Conservation (phyloP, 805 yeast genomes). For the Candida arabinofermentans region DNA sequence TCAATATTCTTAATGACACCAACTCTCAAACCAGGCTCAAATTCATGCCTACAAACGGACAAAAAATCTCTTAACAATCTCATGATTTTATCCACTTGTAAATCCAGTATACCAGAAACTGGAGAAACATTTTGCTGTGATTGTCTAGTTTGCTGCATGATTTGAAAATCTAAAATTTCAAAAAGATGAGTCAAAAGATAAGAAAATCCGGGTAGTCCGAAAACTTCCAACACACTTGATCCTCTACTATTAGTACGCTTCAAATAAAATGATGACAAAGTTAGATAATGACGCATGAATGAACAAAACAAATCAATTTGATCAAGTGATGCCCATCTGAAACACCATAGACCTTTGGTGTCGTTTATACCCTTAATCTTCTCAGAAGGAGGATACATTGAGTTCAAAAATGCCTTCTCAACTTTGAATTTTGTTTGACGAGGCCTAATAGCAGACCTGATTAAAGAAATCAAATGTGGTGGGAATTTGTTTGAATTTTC, state of each 20-base stretch:
- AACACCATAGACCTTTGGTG: slow-evolving; percentile 60
- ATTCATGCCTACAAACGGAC: slow-evolving; percentile 26
- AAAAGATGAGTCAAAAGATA: slow-evolving; percentile 42
- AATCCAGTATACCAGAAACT: slow-evolving; percentile 10
- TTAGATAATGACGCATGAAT: slow-evolving; percentile 55
- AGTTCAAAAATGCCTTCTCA: slow-evolving; percentile 31
- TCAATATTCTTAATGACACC: slow-evolving; percentile 24
- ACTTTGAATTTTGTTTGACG: slow-evolving; percentile 24
- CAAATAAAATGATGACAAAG: slow-evolving; percentile 25
- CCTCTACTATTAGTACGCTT: slow-evolving; percentile 9
- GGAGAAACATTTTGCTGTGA: not conserved
- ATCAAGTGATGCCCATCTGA: slow-evolving; percentile 55
- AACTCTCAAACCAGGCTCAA: slow-evolving; percentile 22
- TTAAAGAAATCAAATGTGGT: slow-evolving; percentile 18
- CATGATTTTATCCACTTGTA: slow-evolving; percentile 30
- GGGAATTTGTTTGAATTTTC: slow-evolving; percentile 21
- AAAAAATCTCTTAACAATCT: slow-evolving; percentile 34
- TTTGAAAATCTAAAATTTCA: slow-evolving; percentile 33
- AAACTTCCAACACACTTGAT: slow-evolving; percentile 12
- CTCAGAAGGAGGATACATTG: slow-evolving; percentile 36
- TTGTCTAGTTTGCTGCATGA: slow-evolving; percentile 10
- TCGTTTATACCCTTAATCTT: slow-evolving; percentile 46
- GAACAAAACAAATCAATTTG: slow-evolving; percentile 53
- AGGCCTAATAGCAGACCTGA: slow-evolving; percentile 17
- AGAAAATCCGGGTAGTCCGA: slow-evolving; percentile 42